Conservation (phyloP, 2,329 filamentous ascomycete species). For the Phoma sp. region DNA sequence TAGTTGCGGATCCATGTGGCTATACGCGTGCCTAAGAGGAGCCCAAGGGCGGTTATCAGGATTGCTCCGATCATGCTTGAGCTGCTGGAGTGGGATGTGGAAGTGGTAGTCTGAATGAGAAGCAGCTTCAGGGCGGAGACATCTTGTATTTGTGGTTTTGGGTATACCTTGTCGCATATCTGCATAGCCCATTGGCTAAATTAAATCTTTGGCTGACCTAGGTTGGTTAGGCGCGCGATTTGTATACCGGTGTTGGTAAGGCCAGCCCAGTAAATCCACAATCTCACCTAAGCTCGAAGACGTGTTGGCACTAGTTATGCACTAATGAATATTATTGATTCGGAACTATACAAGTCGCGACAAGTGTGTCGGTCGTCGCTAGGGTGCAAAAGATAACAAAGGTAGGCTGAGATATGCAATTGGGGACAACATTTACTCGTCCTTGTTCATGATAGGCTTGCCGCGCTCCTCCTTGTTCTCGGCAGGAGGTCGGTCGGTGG, state of each 20-base stretch:
- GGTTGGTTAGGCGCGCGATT: neutral
- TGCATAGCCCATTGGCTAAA: no score
- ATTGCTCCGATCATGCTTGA: neutral
- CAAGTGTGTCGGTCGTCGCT: slow-evolving; percentile 18
- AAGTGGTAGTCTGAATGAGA: no score
- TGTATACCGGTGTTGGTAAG: neutral
- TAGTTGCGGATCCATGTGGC: slow-evolving; percentile 20
- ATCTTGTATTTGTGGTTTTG: no score
- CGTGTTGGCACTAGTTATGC: neutral
- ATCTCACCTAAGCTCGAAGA: neutral
- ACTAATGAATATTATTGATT: slow-evolving; percentile 16
- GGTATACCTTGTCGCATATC: no score
- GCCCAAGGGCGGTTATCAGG: neutral
- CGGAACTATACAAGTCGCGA: slow-evolving; percentile 25
- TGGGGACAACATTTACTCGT: slow-evolving; percentile 25
- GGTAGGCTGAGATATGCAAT: neutral
- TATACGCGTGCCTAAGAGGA: slow-evolving; percentile 1
- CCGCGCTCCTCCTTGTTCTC: slow-evolving; percentile 46
- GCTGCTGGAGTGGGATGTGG: no score
- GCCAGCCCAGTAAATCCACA: neutral
- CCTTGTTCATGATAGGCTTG: slow-evolving; percentile 38
- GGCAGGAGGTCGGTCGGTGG: slow-evolving; percentile 40
- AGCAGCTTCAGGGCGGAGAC: no score
- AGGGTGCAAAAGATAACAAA: slow-evolving; percentile 14
- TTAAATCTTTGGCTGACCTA: neutral